Evolutionary conservation across 176 grass and related monocot genomes (phyloP), one percentile per base, ranked within the genome.

Genomic region (bread wheat (Triticum aestivum)): DNA sequence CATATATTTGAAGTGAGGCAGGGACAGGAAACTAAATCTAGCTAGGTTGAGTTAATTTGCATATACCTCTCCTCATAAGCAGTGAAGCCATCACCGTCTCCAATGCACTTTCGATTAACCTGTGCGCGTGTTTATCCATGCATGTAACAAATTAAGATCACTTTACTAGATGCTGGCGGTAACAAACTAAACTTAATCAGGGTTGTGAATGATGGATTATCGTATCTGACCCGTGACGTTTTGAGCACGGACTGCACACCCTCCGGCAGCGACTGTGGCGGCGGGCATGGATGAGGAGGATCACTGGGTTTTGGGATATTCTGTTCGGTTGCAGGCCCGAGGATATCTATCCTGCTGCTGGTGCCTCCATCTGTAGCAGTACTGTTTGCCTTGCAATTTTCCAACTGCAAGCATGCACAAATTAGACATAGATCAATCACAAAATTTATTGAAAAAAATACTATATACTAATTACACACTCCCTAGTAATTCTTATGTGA

Each of bases 21-120:
- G 3, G 21, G n/a, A 11, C 1, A 62, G n/a, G 61, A 62, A 11
- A 62, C n/a, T 62, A 62, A 62, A 62, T 3, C 61, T 62, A 26
- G 61, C 61, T 10, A 11, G n/a, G n/a, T 62, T 26, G 61, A 11
- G 61, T 62, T 62, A 62, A 26, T 62, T 62, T 62, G 20, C 18
- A n/a, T 24, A 62, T 17, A 15, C 32, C 4, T 34, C 32, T 14
- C 75, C 3, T 81, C 82, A 23, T 89, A 85, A 5, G 71, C 76
- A 7, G 77, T 81, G 4, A 89, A 59, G 17, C 88, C 83, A 24
- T 89, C 88, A n/a, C 88, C 88, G 26, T 89, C 88, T 18, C 45
- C 83, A 44, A 89, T 35, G 51, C 35, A 21, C 9, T 23, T 81
- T 27, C 15, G 18, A 8, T 76, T 21, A 49, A 85, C 82, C 88